Conservation (phyloP, 345 rosid genomes). For the Gossypium arboreum region DNA sequence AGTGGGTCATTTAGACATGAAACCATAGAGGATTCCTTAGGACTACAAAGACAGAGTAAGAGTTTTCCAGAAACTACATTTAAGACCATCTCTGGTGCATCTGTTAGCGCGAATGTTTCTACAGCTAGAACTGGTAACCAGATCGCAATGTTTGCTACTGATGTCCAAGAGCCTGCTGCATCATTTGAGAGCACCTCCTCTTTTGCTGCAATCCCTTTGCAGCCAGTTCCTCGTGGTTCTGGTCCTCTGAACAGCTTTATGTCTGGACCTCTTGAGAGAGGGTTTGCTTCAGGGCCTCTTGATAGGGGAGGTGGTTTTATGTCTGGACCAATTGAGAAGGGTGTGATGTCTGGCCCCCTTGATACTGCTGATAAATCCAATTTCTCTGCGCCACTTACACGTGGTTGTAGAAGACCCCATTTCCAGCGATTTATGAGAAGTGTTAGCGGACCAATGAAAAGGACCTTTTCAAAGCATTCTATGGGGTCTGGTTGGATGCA, state of each 20-base stretch:
- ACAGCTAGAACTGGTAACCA: constrained; percentile 89
- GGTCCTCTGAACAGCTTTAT: constrained; percentile 83
- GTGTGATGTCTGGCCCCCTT: constrained; percentile 96
- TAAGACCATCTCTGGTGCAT: constrained; percentile 93
- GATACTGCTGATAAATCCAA: constrained; percentile 74
- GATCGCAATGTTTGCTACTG: constrained; percentile 62
- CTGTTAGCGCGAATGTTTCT: constrained; percentile 95
- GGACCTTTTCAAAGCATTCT: constrained; percentile 79
- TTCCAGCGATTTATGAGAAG: constrained; percentile 74
- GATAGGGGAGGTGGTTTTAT: constrained; percentile 80
- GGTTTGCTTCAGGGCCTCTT: constrained; percentile 86
- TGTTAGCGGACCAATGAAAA: constrained; percentile 90
- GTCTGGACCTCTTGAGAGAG: constrained; percentile 96
- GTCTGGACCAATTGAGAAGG: constrained; percentile 94
- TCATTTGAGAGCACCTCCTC: constrained; percentile 95
- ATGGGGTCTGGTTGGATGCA: constrained; percentile 75
- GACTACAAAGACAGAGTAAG: constrained; percentile 49
- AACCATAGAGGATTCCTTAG: constrained; percentile 61
- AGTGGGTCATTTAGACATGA: constrained; percentile 86
- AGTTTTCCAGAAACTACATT: constrained; percentile 81
- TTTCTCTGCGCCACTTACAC: constrained; percentile 90
- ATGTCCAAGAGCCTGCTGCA: constrained; percentile 85
- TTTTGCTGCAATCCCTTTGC: constrained; percentile 88
- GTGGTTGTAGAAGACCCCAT: constrained; percentile 56
- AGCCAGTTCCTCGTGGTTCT: constrained; percentile 85